These are phyloP conservation scores for Phytophthora melonis DNA, from an alignment of 352 stramenopile species.

Conservation along the genomic window DNA sequence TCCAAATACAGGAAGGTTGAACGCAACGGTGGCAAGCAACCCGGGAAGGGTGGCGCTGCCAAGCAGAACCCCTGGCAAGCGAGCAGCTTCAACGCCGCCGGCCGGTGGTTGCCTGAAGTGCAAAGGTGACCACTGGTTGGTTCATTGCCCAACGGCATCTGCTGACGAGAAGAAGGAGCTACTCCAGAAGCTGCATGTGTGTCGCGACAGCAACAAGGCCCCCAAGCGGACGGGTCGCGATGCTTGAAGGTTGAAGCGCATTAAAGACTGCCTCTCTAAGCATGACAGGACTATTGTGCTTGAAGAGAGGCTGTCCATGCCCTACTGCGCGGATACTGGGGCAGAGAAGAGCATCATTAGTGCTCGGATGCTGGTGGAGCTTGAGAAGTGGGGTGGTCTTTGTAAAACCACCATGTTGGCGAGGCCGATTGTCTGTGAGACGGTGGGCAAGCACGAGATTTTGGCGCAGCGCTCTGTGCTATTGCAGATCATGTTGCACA, in stretches of 20 bases:
- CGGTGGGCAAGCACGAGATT: constrained; percentile 13
- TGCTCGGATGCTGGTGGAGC: constrained; percentile 19
- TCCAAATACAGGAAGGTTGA: constrained; percentile 11
- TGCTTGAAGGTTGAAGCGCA: constrained; percentile 29
- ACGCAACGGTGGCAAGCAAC: neutral
- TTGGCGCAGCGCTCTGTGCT: neutral
- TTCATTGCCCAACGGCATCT: constrained; percentile 5
- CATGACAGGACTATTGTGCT: constrained; percentile 27
- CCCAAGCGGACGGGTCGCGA: neutral
- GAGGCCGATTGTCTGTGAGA: constrained; percentile 14
- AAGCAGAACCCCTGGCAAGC: constrained; percentile 5
- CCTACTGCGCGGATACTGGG: constrained; percentile 26
- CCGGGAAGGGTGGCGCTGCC: neutral
- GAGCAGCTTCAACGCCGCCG: neutral
- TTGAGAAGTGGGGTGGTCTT: constrained; percentile 19
- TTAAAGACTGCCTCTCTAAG: constrained; percentile 20
- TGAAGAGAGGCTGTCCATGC: constrained; percentile 24
- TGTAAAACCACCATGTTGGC: constrained; percentile 11
- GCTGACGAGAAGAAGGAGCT: constrained; percentile 25
- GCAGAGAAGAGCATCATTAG: constrained; percentile 26
- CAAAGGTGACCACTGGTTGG: constrained; percentile 20
- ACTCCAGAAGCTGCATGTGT: constrained; percentile 7
- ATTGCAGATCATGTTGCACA: constrained; percentile 16
- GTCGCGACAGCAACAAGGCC: constrained; percentile 11
- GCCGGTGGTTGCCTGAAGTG: constrained; percentile 19